A percentile compares a stretch with the other conserved stretches of the same genome.
phyloP scores from a whole-genome alignment of 208 protist genomes.

The Spongospora subterranea region DNA sequence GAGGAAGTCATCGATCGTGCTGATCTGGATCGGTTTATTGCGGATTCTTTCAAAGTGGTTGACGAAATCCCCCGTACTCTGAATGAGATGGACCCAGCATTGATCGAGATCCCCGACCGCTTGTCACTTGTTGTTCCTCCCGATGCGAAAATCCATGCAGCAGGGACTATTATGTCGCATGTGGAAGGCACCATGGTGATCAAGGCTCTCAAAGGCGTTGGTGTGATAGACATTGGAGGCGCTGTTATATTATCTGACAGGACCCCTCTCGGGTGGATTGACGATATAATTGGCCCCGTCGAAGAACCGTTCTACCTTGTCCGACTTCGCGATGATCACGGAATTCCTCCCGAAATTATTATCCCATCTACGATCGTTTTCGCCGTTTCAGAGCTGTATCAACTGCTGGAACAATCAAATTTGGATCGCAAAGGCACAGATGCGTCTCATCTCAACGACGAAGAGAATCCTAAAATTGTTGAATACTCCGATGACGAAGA shows the following conservation, averaged over 20 bases:
- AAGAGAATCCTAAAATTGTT: neutral
- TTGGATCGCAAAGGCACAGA: constrained; percentile 42
- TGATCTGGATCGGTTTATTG: constrained; percentile 37
- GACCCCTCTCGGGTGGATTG: constrained; percentile 16
- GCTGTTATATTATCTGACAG: neutral
- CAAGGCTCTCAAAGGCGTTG: neutral
- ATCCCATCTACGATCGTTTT: neutral
- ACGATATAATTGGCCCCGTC: constrained; percentile 34
- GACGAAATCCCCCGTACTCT: neutral
- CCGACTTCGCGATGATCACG: constrained; percentile 11
- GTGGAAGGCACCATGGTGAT: constrained; percentile 40
- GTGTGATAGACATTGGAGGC: neutral
- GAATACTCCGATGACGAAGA: constrained; percentile 43
- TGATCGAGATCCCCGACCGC: constrained; percentile 40
- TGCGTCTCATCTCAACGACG: constrained; percentile 12
- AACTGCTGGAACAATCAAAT: neutral
- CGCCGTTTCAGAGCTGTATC: neutral
- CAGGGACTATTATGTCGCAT: neutral
- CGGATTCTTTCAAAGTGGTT: neutral
- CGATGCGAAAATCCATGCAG: neutral
- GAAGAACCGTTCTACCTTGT: constrained; percentile 22
- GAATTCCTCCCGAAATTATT: neutral
- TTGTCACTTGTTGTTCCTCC: neutral
- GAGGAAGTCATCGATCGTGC: neutral
- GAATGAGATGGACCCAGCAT: constrained; percentile 47